Evolutionary conservation across 192 early-diverging fungal genomes (phyloP).

Genomic region (Entomortierella parvispora): DNA sequence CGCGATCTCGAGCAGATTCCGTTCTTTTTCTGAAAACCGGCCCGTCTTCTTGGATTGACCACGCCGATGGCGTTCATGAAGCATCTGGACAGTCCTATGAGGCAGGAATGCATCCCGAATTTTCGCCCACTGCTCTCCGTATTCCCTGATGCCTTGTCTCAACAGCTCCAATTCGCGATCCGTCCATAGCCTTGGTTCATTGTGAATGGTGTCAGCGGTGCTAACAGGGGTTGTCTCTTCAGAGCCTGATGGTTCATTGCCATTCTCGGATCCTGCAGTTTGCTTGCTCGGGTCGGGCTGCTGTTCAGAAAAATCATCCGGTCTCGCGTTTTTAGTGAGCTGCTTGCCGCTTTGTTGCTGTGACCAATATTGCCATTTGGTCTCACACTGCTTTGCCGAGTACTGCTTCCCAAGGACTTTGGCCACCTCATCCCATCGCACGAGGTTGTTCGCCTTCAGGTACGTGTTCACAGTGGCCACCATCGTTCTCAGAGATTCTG

Average conservation of each 20-base stretch:
- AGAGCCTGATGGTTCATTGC: no score
- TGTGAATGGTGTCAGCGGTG: neutral
- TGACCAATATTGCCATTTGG: constrained; percentile 34
- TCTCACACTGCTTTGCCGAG: constrained; percentile 20
- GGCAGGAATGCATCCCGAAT: constrained; percentile 28
- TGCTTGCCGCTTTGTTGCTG: constrained; percentile 5
- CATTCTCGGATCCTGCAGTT: neutral
- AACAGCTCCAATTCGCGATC: constrained; percentile 29
- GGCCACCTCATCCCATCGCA: constrained; percentile 29
- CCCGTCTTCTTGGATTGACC: constrained; percentile 36
- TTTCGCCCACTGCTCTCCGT: constrained; percentile 23
- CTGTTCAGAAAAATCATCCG: neutral
- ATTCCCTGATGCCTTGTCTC: constrained; percentile 14
- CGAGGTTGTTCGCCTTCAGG: neutral
- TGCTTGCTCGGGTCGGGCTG: neutral
- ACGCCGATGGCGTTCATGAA: constrained; percentile 34
- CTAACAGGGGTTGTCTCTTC: neutral
- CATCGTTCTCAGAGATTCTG: constrained; percentile 7
- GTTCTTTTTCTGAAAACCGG: constrained; percentile 24
- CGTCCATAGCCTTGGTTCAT: constrained; percentile 14
- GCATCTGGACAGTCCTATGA: constrained; percentile 29
- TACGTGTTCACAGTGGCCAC: constrained; percentile 28
- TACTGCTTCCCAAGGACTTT: constrained; percentile 6
- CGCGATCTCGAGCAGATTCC: constrained; percentile 25
- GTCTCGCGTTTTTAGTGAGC: neutral